Conservation (phyloP, 495 filamentous ascomycete species). For the Trichoderma reesei region DNA sequence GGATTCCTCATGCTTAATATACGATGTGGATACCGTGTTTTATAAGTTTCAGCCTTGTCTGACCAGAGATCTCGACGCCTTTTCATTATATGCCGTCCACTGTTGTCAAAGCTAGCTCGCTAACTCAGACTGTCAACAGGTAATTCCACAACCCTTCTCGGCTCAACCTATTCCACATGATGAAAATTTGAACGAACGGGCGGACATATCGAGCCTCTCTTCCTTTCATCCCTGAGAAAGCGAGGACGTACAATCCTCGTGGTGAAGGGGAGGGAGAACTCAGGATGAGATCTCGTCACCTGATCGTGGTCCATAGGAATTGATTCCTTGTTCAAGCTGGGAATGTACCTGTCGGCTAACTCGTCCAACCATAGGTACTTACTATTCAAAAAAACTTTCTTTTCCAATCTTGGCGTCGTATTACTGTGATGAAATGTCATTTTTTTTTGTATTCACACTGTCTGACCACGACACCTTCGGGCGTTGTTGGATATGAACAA, state of each 20-base stretch:
- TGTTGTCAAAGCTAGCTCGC: conserved; percentile 19
- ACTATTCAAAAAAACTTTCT: conserved; percentile 8
- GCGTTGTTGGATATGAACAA: conserved; percentile 63
- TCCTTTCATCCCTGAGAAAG: conserved; percentile 49
- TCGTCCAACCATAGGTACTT: conserved; percentile 34
- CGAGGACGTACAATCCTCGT: conserved; percentile 83
- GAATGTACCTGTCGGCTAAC: conserved; percentile 23
- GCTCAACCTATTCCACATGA: conserved; percentile 44
- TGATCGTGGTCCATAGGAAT: conserved; percentile 48
- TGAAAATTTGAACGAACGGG: conserved; percentile 96
- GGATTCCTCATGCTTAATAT: conserved; percentile 97
- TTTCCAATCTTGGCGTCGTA: conserved; percentile 20
- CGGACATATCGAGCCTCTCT: conserved; percentile 76
- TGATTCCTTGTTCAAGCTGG: conserved; percentile 5
- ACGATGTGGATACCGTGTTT: conserved; percentile 74
- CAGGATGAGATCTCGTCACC: conserved; percentile 98
- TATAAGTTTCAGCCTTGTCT: conserved; percentile 98
- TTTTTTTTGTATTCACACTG: conserved; percentile 80
- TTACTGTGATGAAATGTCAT: conserved; percentile 35
- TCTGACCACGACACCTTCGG: conserved; percentile 58
- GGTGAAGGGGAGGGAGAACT: conserved; percentile 56
- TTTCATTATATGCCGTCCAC: conserved; percentile 17
- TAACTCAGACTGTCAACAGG: conserved; percentile 39
- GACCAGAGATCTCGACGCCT: conserved; percentile 35
- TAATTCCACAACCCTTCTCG: conserved; percentile 37